Evolutionary conservation across 2,329 filamentous ascomycete genomes (phyloP), one percentile per base, ranked within the genome.

Genomic region (Curvularia lunata): DNA sequence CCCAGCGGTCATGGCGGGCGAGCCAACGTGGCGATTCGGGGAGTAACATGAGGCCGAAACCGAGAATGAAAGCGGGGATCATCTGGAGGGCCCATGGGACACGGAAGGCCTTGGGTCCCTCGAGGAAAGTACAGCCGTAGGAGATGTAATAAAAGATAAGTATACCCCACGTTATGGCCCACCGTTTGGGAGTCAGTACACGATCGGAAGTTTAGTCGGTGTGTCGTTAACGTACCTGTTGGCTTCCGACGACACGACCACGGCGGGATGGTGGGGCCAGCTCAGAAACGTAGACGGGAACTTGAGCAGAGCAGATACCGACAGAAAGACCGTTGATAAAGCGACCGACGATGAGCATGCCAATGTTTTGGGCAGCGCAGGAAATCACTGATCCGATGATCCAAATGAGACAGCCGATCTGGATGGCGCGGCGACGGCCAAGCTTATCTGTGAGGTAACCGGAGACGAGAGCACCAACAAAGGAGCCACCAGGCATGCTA

Each of bases 291-390:
- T 90, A 90, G 30, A 90, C 86, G 3, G 87, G 86, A 2, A 88
- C 88, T 66, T 91, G 86, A 7, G 86, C 85, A 37, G 85, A 88
- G 63, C 86, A 86, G 65, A 92, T 91, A 59, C 90, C 91, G 54
- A 92, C 88, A 55, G 87, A 87, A 64, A 92, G 69, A 41, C 90
- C 90, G 62, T 89, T 88, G 73, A 92, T 85, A 61, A 77, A 89
- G 78, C 91, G 86, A 3, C 90, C 90, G 2, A 84, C 84, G 58
- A 90, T 86, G 18, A 93, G 82, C 88, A 92, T 91, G 27, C 79
- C 82, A 41, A 92, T 84, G 68, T 87, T 86, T 66, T 88, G 83
- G 1, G 88, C 74, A 1, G 87, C 85, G 48, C 83, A 84, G 67
- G 88, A 84, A 55, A 91, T 83, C 56, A 84, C 81, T 28, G 85